Evolutionary conservation across 352 stramenopile species (phyloP).

Genomic region (Phytophthora sp.): DNA sequence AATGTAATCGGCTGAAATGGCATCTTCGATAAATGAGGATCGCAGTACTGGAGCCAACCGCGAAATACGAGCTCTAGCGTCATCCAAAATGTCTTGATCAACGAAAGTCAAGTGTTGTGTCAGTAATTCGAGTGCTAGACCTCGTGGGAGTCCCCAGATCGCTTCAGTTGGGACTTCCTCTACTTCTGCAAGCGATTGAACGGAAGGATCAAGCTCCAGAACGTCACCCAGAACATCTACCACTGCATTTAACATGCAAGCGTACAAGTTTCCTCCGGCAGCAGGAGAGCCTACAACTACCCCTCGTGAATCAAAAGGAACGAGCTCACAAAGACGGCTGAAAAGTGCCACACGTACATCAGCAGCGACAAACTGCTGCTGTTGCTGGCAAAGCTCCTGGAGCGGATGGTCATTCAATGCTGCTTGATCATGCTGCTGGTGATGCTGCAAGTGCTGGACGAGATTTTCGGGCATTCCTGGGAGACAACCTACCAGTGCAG

Average conservation of each 20-base stretch:
- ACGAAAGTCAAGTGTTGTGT: slow-evolving; percentile 47
- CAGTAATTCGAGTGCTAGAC: slow-evolving; percentile 42
- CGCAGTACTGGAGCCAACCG: slow-evolving; percentile 17
- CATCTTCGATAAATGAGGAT: slow-evolving; percentile 1
- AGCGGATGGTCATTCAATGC: slow-evolving; percentile 4
- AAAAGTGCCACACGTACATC: slow-evolving; percentile 65
- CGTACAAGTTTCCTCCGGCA: slow-evolving; percentile 45
- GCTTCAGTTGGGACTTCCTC: slow-evolving; percentile 23
- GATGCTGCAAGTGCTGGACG: slow-evolving; percentile 15
- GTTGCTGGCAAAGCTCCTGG: slow-evolving; percentile 9
- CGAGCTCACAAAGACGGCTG: slow-evolving; percentile 57
- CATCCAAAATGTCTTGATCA: slow-evolving; percentile 16
- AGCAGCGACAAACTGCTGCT: slow-evolving; percentile 29
- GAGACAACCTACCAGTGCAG: slow-evolving; percentile 14
- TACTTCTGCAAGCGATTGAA: slow-evolving; percentile 41
- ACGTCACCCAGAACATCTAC: slow-evolving; percentile 71
- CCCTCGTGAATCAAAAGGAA: slow-evolving; percentile 40
- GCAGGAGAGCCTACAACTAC: not conserved
- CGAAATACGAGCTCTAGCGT: slow-evolving; percentile 2
- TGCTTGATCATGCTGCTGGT: slow-evolving; percentile 4
- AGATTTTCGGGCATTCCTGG: slow-evolving; percentile 20
- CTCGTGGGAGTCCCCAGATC: slow-evolving; percentile 42
- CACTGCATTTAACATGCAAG: slow-evolving; percentile 47
- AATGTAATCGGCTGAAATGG: slow-evolving; percentile 24
- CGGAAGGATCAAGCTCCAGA: slow-evolving; percentile 56